phyloP scores from a whole-genome alignment of 1,139 yeast species.

The Magnusiomyces tetraspermus region DNA sequence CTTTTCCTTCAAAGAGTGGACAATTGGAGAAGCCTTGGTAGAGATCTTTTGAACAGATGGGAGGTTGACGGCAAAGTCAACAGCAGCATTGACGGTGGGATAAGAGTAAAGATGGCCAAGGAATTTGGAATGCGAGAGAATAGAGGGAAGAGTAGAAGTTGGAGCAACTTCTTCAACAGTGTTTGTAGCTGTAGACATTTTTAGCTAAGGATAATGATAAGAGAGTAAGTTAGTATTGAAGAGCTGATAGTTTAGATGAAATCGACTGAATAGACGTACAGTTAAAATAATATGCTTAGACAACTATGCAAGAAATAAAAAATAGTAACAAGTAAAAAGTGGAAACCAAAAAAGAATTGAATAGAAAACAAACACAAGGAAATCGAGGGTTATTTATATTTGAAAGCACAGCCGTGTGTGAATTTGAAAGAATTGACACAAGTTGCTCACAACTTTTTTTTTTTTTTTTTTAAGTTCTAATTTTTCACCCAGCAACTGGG shows the following conservation, averaged over 20 bases:
- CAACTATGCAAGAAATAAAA: background rate
- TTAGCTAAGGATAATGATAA: conserved; percentile 6
- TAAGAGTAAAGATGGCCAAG: conserved; percentile 39
- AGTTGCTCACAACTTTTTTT: no score
- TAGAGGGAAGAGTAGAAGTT: background rate
- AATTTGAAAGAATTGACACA: no score
- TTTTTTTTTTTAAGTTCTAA: no score
- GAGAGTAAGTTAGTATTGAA: background rate
- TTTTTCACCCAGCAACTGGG: no score
- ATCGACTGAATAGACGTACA: background rate
- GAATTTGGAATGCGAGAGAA: conserved; percentile 22
- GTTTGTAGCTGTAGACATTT: conserved; percentile 7
- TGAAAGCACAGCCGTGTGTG: no score
- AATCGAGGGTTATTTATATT: no score
- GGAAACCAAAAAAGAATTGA: background rate
- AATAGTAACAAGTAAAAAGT: background rate
- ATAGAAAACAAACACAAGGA: background rate
- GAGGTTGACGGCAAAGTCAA: conserved; percentile 50
- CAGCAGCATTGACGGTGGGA: conserved; percentile 53
- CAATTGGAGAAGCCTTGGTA: conserved; percentile 49
- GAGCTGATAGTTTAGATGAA: background rate
- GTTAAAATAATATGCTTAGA: background rate
- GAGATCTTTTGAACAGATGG: conserved; percentile 50
- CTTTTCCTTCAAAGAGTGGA: conserved; percentile 35
- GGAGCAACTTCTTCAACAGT: conserved; percentile 1